Evolutionary conservation across 1,139 yeast species (phyloP), one percentile per base, ranked within the genome.

Genomic region (Candida anutae): DNA sequence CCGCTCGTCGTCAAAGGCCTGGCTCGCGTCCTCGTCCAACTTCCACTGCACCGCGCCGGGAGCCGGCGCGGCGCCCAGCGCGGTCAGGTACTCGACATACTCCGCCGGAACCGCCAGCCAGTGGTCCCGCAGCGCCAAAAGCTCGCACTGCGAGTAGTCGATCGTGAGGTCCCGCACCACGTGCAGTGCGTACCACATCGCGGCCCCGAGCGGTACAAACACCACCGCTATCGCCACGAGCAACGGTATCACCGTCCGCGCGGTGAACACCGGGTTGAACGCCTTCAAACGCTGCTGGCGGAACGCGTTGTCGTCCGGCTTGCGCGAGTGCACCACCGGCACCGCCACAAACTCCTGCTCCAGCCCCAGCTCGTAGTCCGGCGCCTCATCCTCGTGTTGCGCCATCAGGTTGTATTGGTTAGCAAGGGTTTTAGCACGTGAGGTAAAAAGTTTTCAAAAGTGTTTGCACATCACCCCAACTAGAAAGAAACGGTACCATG

Each of bases 151-250:
- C 15, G 87, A 69, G 53, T 90, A 90, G 44, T 85, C 93, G 34
- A 90, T 79, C 12, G 72, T 69, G 23, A 90, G 47, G 45, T 90
- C 95, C 51, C 87, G 81, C 4, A 85, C 80, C 37, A 65, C 62
- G 35, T 72, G 62, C n/a, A 90, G 71, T 4, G 95, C 93, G 37
- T 78, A 77, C 53, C 90, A 67, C 75, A 90, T 76, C 35, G 82
- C 88, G 1, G 88, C 97, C 18, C 98, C 98, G 25, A 90, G 66
- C 6, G 96, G 94, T 11, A 88, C 83, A 48, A 88, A 83, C 9
- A 90, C 62, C n/a, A 83, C 64, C 4, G 95, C 93, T 28, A 90
- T 68, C 8, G 67, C 54, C 26, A 88, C 51, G 45, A 88, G 75
- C 30, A 88, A 49, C 3, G 96, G 96, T 34, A 90, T 72, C 23